phyloP scores from a whole-genome alignment of 2,329 filamentous ascomycete species.

The Arthrobotrys sinensis region DNA sequence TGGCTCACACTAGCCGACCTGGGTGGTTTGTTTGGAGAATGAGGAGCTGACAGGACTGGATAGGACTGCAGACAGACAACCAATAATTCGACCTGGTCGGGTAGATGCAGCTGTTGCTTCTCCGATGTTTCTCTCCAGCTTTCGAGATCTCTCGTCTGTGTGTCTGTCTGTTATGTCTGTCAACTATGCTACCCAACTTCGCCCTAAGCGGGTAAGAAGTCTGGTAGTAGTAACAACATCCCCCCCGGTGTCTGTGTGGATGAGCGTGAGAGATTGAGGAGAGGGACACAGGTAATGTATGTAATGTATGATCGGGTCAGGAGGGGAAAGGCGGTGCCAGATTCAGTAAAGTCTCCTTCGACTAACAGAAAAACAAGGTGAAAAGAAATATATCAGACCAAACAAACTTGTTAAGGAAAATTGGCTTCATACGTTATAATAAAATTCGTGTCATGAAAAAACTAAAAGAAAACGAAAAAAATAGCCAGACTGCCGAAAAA shows the following conservation, averaged over 20 bases:
- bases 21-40: conserved; percentile 21
- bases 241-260: conserved; percentile 1
- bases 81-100: conserved; percentile 22
- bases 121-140: conserved; percentile 25
- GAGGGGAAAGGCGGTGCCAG: conserved; percentile 50
- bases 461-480: conserved; percentile 11
- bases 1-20: conserved; percentile 43
- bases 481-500: conserved; percentile 45
- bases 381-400: conserved; percentile 47
- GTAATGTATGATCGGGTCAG: conserved; percentile 58
- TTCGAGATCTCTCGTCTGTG: background rate
- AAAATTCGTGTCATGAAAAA: conserved; percentile 47
- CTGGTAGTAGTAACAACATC: background rate
- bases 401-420: conserved; percentile 36
- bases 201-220: conserved; percentile 31
- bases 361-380: conserved; percentile 7
- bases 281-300: background rate
- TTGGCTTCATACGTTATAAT: conserved; percentile 14
- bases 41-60: conserved; percentile 43
- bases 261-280: background rate
- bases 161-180: background rate
- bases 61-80: background rate
- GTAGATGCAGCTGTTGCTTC: conserved; percentile 30
- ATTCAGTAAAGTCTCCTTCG: conserved; percentile 46
- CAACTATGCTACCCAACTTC: conserved; percentile 2